A percentile compares a stretch with the other conserved stretches of the same genome.
phyloP scores from a whole-genome alignment of 2,329 filamentous ascomycete species.

The Curvularia eragrostidis region DNA sequence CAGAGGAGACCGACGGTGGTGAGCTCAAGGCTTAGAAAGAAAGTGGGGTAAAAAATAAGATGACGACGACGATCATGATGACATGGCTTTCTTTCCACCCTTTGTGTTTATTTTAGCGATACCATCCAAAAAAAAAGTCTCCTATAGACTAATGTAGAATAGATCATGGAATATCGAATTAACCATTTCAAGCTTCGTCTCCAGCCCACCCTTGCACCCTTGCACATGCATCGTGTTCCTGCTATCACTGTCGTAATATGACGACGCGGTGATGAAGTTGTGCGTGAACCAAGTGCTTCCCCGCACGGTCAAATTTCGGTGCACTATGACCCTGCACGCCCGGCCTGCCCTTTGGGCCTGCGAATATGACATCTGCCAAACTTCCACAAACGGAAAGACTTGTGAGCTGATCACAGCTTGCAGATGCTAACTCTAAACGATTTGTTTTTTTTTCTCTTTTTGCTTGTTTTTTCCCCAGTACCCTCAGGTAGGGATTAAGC shows the following conservation, averaged over 20 bases:
- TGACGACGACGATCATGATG: slow-evolving; percentile 5
- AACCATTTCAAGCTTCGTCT: neutral
- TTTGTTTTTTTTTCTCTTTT: neutral
- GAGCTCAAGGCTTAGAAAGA: slow-evolving; percentile 33
- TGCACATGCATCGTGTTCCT: neutral
- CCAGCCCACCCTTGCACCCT: neutral
- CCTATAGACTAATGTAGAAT: slow-evolving; percentile 21
- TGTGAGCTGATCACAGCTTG: neutral
- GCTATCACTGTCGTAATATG: neutral
- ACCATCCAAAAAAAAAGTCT: slow-evolving; percentile 24
- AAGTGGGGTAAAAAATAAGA: neutral
- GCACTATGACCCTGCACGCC: slow-evolving; percentile 10
- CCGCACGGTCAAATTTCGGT: slow-evolving; percentile 11
- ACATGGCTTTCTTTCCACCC: slow-evolving; percentile 14
- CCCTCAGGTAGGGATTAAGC: slow-evolving; percentile 30
- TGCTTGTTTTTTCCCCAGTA: neutral
- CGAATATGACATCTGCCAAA: slow-evolving; percentile 4
- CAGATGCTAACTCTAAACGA: neutral
- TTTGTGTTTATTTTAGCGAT: slow-evolving; percentile 27
- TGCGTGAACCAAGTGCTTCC: neutral
- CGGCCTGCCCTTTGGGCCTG: neutral
- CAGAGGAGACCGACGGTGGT: slow-evolving; percentile 47
- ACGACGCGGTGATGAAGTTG: neutral
- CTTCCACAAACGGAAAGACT: neutral
- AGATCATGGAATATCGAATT: slow-evolving; percentile 16